Conservation (phyloP, 345 rosid species). For the Populus pruinosa region DNA sequence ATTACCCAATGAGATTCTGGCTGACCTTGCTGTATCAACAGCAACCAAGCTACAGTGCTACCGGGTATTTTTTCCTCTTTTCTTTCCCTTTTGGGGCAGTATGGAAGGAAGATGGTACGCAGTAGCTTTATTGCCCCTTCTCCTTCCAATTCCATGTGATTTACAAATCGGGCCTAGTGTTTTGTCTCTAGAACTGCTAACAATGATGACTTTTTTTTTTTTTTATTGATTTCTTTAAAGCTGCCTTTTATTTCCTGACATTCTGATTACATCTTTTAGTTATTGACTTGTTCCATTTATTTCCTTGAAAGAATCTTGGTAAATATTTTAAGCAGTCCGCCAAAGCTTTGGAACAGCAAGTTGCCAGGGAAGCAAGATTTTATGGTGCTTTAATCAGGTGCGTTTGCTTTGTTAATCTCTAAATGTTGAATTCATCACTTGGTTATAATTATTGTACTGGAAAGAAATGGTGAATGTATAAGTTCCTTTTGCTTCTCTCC, state of each 20-base stretch:
- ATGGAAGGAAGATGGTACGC: neutral
- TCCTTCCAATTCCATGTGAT: neutral
- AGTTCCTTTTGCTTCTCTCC: too few relatives aligned
- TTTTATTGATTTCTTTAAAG: neutral
- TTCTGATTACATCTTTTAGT: neutral
- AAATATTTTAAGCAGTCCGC: conserved; percentile 92
- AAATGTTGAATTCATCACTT: neutral
- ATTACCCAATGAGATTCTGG: conserved; percentile 59
- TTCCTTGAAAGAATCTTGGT: conserved; percentile 62
- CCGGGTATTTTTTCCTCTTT: conserved; percentile 46
- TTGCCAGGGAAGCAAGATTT: conserved; percentile 84
- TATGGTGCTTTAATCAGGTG: conserved; percentile 98
- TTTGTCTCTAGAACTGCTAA: neutral
- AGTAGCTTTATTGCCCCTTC: neutral
- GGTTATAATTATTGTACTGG: too few relatives aligned
- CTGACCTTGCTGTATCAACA: conserved; percentile 81
- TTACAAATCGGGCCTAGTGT: neutral
- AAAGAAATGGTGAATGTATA: too few relatives aligned
- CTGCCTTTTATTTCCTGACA: neutral
- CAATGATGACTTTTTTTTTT: neutral
- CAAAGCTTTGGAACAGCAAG: conserved; percentile 77
- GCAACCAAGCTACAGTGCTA: conserved; percentile 89
- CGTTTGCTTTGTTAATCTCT: conserved; percentile 9
- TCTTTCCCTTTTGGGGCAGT: neutral
- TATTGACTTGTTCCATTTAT: neutral